These are phyloP conservation scores for Aspergillus bombycis DNA, from an alignment of 2,329 filamentous ascomycete genomes.

Conservation along the genomic window DNA sequence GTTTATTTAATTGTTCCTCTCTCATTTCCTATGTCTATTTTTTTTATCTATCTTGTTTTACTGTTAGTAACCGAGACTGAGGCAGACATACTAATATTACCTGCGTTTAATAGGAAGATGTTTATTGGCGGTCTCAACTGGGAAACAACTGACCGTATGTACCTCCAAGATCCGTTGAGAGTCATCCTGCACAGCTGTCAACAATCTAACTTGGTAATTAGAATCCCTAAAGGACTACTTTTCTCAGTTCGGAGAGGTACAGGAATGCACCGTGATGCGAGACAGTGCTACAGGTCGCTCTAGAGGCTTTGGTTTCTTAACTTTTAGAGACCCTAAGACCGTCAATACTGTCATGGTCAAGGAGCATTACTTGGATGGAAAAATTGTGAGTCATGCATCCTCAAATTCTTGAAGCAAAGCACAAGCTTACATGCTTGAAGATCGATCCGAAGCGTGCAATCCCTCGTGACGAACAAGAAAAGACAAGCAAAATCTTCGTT, in stretches of 20 bases:
- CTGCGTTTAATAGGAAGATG: slow-evolving; percentile 77
- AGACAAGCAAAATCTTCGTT: slow-evolving; percentile 98
- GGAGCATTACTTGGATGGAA: slow-evolving; percentile 96
- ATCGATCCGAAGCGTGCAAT: slow-evolving; percentile 98
- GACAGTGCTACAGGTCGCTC: slow-evolving; percentile 92
- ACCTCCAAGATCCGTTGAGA: slow-evolving; percentile 9
- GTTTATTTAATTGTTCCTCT: background rate
- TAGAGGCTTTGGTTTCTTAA: slow-evolving; percentile 94
- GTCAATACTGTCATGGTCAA: slow-evolving; percentile 99
- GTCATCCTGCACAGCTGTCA: slow-evolving; percentile 4
- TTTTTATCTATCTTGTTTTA: background rate
- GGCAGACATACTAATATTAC: background rate
- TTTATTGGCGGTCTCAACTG: slow-evolving; percentile 98
- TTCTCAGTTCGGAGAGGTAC: slow-evolving; percentile 94
- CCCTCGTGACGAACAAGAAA: slow-evolving; percentile 95
- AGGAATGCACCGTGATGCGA: slow-evolving; percentile 99
- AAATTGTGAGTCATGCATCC: slow-evolving; percentile 72
- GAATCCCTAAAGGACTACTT: slow-evolving; percentile 98
- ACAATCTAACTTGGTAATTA: slow-evolving; percentile 47
- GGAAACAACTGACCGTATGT: slow-evolving; percentile 97
- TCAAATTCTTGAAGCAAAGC: background rate
- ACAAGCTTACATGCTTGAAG: slow-evolving; percentile 53
- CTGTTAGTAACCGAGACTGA: background rate
- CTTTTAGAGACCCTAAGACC: slow-evolving; percentile 95
- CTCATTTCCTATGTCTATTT: background rate